Evolutionary conservation across 768 basidiomycete genomes (phyloP).

Genomic region (Leccinum subgranulosum): DNA sequence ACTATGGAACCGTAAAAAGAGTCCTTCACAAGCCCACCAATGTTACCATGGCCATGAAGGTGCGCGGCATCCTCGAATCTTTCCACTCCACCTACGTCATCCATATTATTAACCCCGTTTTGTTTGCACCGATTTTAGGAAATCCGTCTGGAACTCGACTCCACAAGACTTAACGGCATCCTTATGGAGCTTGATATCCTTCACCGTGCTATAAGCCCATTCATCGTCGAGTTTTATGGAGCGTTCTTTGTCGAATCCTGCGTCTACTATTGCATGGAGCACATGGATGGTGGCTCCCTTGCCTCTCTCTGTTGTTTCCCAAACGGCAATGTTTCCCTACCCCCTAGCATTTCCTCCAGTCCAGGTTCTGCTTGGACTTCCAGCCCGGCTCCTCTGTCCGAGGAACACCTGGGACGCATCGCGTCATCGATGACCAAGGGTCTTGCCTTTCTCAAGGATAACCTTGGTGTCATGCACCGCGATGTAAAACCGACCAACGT

Average conservation of each 20-base stretch:
- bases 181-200: slow-evolving; percentile 99
- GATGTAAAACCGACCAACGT: slow-evolving; percentile 95
- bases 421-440: slow-evolving; percentile 82
- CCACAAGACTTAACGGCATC: slow-evolving; percentile 90
- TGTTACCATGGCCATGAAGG: slow-evolving; percentile 99
- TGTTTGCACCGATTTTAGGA: slow-evolving; percentile 54
- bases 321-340: slow-evolving; percentile 33
- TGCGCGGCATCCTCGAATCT: slow-evolving; percentile 31
- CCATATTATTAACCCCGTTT: background rate
- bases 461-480: slow-evolving; percentile 82
- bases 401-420: slow-evolving; percentile 80
- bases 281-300: slow-evolving; percentile 97
- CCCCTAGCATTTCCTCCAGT: slow-evolving; percentile 30
- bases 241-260: slow-evolving; percentile 99
- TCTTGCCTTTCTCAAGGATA: slow-evolving; percentile 92
- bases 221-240: slow-evolving; percentile 98
- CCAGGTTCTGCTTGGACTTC: slow-evolving; percentile 35
- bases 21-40: slow-evolving; percentile 93
- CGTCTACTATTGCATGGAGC: slow-evolving; percentile 99
- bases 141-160: slow-evolving; percentile 94
- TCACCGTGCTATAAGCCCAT: slow-evolving; percentile 85
- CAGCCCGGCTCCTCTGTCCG: slow-evolving; percentile 46
- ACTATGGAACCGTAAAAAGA: slow-evolving; percentile 97
- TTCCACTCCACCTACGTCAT: slow-evolving; percentile 10
- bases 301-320: slow-evolving; percentile 66